Percentiles rank a stretch among this genome's conserved stretches.
Conservation (phyloP, 441 rosid genomes). For the Iberis amara region DNA sequence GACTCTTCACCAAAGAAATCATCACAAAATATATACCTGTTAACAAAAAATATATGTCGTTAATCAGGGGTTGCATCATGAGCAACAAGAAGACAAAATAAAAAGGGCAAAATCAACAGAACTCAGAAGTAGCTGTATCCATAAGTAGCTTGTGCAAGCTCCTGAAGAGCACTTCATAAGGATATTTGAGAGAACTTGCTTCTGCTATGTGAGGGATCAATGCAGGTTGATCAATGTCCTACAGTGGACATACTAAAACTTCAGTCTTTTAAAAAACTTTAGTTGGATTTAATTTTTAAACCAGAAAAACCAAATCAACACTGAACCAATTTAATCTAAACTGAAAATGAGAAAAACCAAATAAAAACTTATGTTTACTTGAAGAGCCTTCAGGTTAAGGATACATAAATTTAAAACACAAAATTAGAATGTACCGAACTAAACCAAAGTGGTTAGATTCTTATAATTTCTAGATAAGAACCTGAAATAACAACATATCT, state of each 20-base stretch:
- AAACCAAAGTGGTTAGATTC: neutral
- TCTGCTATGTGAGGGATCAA: slow-evolving; percentile 98
- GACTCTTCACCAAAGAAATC: slow-evolving; percentile 97
- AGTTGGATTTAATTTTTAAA: slow-evolving; percentile 16
- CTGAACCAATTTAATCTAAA: slow-evolving; percentile 19
- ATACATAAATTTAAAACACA: neutral
- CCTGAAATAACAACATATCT: neutral
- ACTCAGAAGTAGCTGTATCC: slow-evolving; percentile 99
- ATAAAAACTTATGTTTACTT: neutral
- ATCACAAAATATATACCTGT: slow-evolving; percentile 92
- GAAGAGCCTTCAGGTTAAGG: slow-evolving; percentile 6
- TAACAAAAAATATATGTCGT: slow-evolving; percentile 24
- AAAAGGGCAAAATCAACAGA: slow-evolving; percentile 33
- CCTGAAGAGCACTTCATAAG: slow-evolving; percentile 96
- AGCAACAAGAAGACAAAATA: slow-evolving; percentile 21
- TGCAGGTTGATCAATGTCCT: slow-evolving; percentile 99
- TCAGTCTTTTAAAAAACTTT: slow-evolving; percentile 11
- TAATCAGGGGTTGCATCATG: slow-evolving; percentile 10
- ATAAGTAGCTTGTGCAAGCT: slow-evolving; percentile 93
- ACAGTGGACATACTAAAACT: slow-evolving; percentile 29
- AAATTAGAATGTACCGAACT: neutral
- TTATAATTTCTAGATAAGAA: slow-evolving; percentile 7
- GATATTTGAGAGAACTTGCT: slow-evolving; percentile 91
- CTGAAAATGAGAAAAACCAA: slow-evolving; percentile 4
- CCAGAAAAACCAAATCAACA: slow-evolving; percentile 6